A percentile compares a stretch with the other conserved stretches of the same genome.
These are phyloP conservation scores for Fusarium albosuccineum DNA, from an alignment of 2,329 filamentous ascomycete species.

Conservation along the genomic window DNA sequence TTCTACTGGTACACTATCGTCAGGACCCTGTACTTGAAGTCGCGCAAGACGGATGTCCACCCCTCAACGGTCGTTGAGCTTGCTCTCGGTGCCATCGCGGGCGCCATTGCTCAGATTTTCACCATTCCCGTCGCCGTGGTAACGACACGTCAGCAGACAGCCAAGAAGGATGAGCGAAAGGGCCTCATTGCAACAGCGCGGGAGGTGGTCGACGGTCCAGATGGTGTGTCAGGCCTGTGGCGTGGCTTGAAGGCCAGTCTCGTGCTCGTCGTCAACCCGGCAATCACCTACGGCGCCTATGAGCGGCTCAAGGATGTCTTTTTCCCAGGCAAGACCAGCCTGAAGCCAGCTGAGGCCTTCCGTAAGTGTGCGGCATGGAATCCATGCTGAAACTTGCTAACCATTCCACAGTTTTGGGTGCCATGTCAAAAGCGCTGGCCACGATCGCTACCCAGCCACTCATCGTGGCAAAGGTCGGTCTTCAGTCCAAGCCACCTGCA, in stretches of 20 bases:
- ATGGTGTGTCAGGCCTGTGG: conserved; percentile 92
- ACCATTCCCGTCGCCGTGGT: conserved; percentile 97
- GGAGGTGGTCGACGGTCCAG: conserved; percentile 91
- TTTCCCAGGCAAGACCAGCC: conserved; percentile 80
- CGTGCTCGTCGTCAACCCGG: conserved; percentile 94
- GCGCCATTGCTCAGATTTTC: conserved; percentile 92
- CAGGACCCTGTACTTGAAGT: conserved; percentile 80
- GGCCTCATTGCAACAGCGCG: conserved; percentile 87
- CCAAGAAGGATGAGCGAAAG: conserved; percentile 85
- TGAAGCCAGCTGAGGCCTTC: conserved; percentile 91
- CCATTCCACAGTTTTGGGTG: conserved; percentile 78
- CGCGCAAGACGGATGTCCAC: conserved; percentile 62
- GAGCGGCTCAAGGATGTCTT: conserved; percentile 84
- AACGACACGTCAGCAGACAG: conserved; percentile 96
- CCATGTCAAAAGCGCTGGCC: conserved; percentile 91
- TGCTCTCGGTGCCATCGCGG: conserved; percentile 85
- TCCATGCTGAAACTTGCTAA: conserved; percentile 12
- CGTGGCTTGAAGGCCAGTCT: conserved; percentile 95
- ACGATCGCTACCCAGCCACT: conserved; percentile 94
- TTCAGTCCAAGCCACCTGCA: conserved; percentile 93
- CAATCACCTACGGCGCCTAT: conserved; percentile 97
- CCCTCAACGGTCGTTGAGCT: conserved; percentile 88
- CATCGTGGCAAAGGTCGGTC: conserved; percentile 96
- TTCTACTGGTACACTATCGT: conserved; percentile 99
- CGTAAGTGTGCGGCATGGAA: conserved; percentile 67